Evolutionary conservation across 2,329 filamentous ascomycete species (phyloP).

Genomic region (Orbilia blumenaviensis): DNA sequence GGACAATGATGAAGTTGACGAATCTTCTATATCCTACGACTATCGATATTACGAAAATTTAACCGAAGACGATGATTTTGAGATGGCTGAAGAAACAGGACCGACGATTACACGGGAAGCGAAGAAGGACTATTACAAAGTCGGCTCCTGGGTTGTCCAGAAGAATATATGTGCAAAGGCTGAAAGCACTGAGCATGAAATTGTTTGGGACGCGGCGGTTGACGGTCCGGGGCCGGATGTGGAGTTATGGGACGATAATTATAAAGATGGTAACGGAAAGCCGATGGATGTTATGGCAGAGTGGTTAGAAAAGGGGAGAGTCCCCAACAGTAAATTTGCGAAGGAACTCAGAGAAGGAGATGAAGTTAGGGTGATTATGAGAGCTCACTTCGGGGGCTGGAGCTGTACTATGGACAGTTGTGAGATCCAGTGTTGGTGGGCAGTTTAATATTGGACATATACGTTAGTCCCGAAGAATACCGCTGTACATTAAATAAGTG

Average conservation of each 20-base stretch:
- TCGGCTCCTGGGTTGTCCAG: slow-evolving; percentile 11
- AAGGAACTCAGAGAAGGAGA: slow-evolving; percentile 27
- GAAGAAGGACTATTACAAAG: background rate
- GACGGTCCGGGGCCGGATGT: background rate
- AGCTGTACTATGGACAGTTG: background rate
- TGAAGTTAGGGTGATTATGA: slow-evolving; percentile 47
- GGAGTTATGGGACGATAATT: background rate
- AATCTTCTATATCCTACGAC: background rate
- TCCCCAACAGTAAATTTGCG: slow-evolving; percentile 18
- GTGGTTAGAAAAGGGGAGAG: background rate
- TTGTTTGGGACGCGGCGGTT: slow-evolving; percentile 15
- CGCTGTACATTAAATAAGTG: no score
- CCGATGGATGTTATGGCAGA: background rate
- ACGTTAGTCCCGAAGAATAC: no score
- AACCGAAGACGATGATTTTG: no score
- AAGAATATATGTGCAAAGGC: slow-evolving; percentile 2
- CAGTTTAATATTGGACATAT: background rate
- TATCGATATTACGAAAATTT: background rate
- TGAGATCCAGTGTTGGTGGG: slow-evolving; percentile 30
- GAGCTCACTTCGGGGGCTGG: slow-evolving; percentile 1
- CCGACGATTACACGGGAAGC: background rate
- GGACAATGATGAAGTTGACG: background rate
- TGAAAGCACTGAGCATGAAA: slow-evolving; percentile 10
- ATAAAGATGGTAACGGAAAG: background rate
- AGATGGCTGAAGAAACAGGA: background rate